These are phyloP conservation scores for Solanum pinnatisectum DNA, from an alignment of 257 asterid genomes.

Conservation along the genomic window DNA sequence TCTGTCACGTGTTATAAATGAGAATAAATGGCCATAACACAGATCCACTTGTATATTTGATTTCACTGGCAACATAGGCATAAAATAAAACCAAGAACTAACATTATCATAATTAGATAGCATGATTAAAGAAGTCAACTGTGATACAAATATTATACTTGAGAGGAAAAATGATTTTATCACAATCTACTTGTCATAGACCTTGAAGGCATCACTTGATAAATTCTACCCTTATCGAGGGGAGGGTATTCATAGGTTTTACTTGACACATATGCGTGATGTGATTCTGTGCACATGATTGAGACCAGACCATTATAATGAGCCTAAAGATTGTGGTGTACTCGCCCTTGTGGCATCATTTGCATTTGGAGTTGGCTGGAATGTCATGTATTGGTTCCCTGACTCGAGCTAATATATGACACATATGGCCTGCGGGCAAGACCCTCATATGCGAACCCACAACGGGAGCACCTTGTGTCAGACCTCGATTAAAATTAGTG, in stretches of 20 bases:
- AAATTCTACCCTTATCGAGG: background rate
- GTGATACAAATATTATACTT: background rate
- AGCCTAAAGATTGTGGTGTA: background rate
- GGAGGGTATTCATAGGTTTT: background rate
- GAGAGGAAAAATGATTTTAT: background rate
- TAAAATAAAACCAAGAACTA: background rate
- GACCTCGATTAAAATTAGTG: background rate
- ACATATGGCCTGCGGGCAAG: background rate
- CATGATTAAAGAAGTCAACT: background rate
- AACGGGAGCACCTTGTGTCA: background rate
- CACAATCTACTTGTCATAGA: background rate
- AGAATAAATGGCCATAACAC: background rate
- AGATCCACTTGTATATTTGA: background rate
- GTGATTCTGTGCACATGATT: background rate
- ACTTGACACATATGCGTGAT: background rate
- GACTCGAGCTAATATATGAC: background rate
- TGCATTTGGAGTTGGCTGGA: background rate
- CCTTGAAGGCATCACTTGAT: background rate
- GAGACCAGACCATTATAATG: background rate
- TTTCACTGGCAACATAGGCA: background rate
- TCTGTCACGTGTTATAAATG: background rate
- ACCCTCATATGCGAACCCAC: background rate
- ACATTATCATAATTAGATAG: background rate
- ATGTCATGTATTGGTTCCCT: background rate
- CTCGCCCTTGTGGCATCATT: background rate